Conservation (phyloP, 176 grass and related monocot species). For the Lolium multiflorum region DNA sequence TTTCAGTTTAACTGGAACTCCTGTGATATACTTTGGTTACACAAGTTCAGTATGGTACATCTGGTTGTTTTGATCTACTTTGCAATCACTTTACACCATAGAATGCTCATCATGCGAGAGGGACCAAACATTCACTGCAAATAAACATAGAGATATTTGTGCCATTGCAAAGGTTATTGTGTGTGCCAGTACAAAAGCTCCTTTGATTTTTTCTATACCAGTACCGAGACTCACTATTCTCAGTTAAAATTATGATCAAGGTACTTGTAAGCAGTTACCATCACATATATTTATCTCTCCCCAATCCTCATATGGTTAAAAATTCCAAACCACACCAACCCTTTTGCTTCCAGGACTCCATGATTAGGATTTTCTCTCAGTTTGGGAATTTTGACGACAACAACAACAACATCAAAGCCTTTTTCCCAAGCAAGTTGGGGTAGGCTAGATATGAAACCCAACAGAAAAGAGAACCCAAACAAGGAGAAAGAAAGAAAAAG, state of each 20-base stretch:
- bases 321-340: not conserved
- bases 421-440: too few relatives aligned
- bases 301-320: not conserved
- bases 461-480: too few relatives aligned
- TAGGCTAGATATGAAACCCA: too few relatives aligned
- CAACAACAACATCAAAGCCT: too few relatives aligned
- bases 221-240: not conserved
- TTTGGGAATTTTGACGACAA: not conserved
- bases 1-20: slow-evolving; percentile 13
- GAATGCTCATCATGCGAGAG: not conserved
- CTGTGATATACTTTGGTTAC: slow-evolving; percentile 14
- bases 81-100: not conserved
- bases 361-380: not conserved
- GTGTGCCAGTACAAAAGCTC: not conserved
- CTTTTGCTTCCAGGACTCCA: not conserved
- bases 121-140: not conserved
- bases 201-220: not conserved
- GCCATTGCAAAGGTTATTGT: not conserved
- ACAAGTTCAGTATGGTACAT: not conserved
- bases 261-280: not conserved
- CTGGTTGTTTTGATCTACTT: slow-evolving; percentile 6
- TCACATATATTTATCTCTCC: not conserved
- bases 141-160: slow-evolving; percentile 2
- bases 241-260: not conserved
- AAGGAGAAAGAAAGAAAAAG: too few relatives aligned